Evolutionary conservation across 2,329 filamentous ascomycete species (phyloP), one percentile per base, ranked within the genome.

Genomic region (Lanzia echinophila): DNA sequence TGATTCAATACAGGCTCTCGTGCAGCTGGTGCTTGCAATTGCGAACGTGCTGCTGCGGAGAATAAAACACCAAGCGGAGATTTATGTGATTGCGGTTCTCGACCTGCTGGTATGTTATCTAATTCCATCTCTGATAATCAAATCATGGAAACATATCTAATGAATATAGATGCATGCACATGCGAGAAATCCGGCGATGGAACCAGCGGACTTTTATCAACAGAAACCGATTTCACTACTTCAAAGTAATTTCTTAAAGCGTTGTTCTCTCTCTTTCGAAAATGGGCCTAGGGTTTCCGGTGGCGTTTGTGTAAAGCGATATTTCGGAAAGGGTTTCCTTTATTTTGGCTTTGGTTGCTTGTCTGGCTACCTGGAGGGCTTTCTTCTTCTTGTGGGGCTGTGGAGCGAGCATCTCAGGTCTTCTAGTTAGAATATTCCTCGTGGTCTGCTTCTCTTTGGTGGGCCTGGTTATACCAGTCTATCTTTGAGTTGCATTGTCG

Each of bases 181-280:
- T 96, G 90, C 69, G 86, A 90, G 71, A 91, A 88, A 70, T 81
- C 81, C 17, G 69, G 79, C 47, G 78, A 79, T 61, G 79, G n/a
- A n/a, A n/a, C n/a, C n/a, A n/a, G 82, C 51, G 80, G 80, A 38
- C 76, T 78, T 55, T 81, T 86, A 61, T 78, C 82, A 28, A 77
- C 70, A 62, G 91, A 96, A 81, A 88, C 80, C 47, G 91, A 96
- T 71, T 96, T 96, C 68, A 96, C 90, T 36, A 89, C 85, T 52
- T 22, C 41, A 10, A 43, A 43, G 41, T 43, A 43, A 28, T 28
- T 28, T 28, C 24, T 4, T 8, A 28, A 28, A 28, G 24, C 24
- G 24, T 28, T 28, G 24, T 28, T 28, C 4, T 28, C 24, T 28
- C 24, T 28, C 8, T 28, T 8, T 28, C 24, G 24, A 4, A 28